These are phyloP conservation scores for Bidens hawaiensis DNA, from an alignment of 140 eudicot genomes.

Conservation along the genomic window DNA sequence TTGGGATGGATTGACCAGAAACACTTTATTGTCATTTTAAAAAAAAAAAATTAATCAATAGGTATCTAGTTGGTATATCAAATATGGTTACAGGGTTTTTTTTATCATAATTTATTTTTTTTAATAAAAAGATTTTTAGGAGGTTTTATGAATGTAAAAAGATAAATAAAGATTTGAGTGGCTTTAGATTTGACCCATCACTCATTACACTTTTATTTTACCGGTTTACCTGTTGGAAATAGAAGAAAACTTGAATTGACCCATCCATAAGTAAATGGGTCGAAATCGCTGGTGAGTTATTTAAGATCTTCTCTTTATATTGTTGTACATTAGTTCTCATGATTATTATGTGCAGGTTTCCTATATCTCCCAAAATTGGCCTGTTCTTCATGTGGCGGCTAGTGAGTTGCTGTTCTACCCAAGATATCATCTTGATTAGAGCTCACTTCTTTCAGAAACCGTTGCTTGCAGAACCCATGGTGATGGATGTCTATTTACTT, in stretches of 20 bases:
- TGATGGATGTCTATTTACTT: conserved; percentile 95
- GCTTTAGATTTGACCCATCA: neutral
- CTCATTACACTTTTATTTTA: neutral
- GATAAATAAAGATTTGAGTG: neutral
- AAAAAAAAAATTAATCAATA: neutral
- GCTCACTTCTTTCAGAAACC: conserved; percentile 81
- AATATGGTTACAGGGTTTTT: too few relatives aligned
- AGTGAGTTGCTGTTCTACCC: conserved; percentile 99
- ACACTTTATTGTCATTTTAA: neutral
- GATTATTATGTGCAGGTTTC: conserved; percentile 54
- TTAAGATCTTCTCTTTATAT: neutral
- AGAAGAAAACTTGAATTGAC: neutral
- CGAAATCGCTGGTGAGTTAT: neutral
- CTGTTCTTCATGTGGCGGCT: conserved; percentile 91
- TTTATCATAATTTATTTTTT: neutral
- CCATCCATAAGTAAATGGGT: neutral
- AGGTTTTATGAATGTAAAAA: neutral
- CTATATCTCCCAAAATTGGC: conserved; percentile 97
- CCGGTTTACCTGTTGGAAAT: neutral
- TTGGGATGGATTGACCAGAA: neutral
- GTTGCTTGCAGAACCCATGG: conserved; percentile 81
- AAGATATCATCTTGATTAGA: conserved; percentile 96
- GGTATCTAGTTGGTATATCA: neutral
- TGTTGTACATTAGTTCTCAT: conserved; percentile 21
- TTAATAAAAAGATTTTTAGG: neutral